Conservation (phyloP, 1,139 yeast genomes). For the Saccharomyces hybrid region DNA sequence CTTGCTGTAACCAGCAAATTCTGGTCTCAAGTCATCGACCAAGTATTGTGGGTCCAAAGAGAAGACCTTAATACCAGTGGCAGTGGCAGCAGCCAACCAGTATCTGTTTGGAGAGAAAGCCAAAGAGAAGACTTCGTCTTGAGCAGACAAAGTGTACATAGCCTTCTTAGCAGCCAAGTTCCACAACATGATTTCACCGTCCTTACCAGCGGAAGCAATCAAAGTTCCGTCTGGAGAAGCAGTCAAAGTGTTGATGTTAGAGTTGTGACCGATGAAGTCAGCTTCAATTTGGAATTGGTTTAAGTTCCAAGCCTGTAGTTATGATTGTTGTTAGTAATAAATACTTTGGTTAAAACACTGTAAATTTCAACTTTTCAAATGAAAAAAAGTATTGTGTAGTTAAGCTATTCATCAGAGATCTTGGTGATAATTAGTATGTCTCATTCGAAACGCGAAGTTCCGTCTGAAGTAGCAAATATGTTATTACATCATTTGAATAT, state of each 20-base stretch:
- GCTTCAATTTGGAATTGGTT: slow-evolving; percentile 81
- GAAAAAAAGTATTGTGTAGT: no score
- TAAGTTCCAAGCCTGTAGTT: slow-evolving; percentile 84
- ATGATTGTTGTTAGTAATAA: no score
- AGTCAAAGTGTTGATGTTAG: slow-evolving; percentile 96
- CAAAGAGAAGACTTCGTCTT: slow-evolving; percentile 96
- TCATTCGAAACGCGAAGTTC: slow-evolving; percentile 64
- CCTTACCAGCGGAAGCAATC: slow-evolving; percentile 99
- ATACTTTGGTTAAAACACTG: no score
- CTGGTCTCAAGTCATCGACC: slow-evolving; percentile 98
- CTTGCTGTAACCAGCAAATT: slow-evolving; percentile 81
- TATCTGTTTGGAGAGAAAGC: slow-evolving; percentile 99
- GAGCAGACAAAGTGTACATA: slow-evolving; percentile 90
- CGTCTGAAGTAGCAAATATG: slow-evolving; percentile 99
- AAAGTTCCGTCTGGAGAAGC: slow-evolving; percentile 99
- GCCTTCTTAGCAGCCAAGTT: slow-evolving; percentile 85
- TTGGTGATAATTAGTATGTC: slow-evolving; percentile 92
- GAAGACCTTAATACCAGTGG: slow-evolving; percentile 97
- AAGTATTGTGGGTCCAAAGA: slow-evolving; percentile 93
- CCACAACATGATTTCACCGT: slow-evolving; percentile 98
- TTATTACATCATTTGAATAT: slow-evolving; percentile 49
- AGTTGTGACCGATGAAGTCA: slow-evolving; percentile 99
- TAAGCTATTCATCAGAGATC: slow-evolving; percentile 72
- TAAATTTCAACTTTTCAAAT: no score
- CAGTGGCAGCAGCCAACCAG: slow-evolving; percentile 99